Base-by-base conservation (phyloP, 2,329 filamentous ascomycete species). In the Botrytis sinoallii region DNA sequence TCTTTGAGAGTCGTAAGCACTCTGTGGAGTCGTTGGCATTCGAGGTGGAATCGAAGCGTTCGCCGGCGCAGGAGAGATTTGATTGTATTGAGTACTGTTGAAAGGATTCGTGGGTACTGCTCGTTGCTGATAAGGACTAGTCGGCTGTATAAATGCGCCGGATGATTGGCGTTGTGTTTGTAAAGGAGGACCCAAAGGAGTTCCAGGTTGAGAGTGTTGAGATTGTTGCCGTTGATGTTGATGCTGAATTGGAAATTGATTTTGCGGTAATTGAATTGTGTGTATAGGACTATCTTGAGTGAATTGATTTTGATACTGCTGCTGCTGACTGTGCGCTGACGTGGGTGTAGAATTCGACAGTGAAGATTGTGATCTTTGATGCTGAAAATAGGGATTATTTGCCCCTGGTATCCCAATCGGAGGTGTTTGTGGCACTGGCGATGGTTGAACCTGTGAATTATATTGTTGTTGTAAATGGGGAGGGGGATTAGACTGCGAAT, bases 291-390 rank as follows among this genome's bases (percentile, higher is more conserved):
- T 90, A 57, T 84, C 85, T 75, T 88, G 87, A 38, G 80, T 81
- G 76, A 86, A 88, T 42, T 86, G 84, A 72, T 72, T 64, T 83
- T 81, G 20, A 85, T 72, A 44, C 40, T 61, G 71, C 20, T 60
- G 38, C 64, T 86, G 86, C 80, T 90, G 88, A 78, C 86, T 87
- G 65, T 90, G 88, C 25, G 88, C 86, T 57, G 88, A 90, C 10
- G 88, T 89, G n/a, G 88, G 88, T 52, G 89, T 91, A 18, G 88
- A 83, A 40, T 85, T 86, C 20, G 89, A 90, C 72, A 90, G 87
- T 9, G 86, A 83, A 35, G 89, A 91, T 73, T 87, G 87, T 60
- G 89, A 88, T 77, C 88, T 81, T 76, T 84, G 83, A 73, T 84
- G 84, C 65, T 83, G 80, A 63, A 84, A 78, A 74, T 79, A 81